Evolutionary conservation across 768 basidiomycete species (phyloP).

Genomic region (Pleurotus citrinopileatus): DNA sequence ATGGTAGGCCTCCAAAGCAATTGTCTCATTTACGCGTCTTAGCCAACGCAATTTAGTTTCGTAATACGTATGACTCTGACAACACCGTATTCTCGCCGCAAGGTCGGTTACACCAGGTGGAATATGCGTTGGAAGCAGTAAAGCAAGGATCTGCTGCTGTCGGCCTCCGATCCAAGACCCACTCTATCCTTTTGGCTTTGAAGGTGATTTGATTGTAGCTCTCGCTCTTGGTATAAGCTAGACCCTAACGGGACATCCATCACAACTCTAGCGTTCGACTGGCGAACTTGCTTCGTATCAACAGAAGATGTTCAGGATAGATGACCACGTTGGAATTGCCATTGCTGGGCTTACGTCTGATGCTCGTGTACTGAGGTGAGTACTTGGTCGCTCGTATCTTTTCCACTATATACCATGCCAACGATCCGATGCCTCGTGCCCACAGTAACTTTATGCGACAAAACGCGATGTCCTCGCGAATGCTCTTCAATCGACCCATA

Average conservation of each 20-base stretch:
- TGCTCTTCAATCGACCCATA: slow-evolving; percentile 93
- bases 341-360: slow-evolving; percentile 99
- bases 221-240: neutral
- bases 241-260: neutral
- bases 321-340: slow-evolving; percentile 98
- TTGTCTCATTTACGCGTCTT: slow-evolving; percentile 11
- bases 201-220: slow-evolving; percentile 69
- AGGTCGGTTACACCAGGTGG: slow-evolving; percentile 95
- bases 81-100: slow-evolving; percentile 97
- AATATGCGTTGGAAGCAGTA: slow-evolving; percentile 98
- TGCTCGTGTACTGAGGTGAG: slow-evolving; percentile 92
- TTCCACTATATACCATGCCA: neutral
- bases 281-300: slow-evolving; percentile 99
- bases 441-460: slow-evolving; percentile 98
- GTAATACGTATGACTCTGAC: slow-evolving; percentile 98
- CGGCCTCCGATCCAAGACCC: slow-evolving; percentile 92
- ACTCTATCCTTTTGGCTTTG: slow-evolving; percentile 86
- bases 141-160: slow-evolving; percentile 99
- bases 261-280: slow-evolving; percentile 76
- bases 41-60: slow-evolving; percentile 52
- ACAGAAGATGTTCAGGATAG: slow-evolving; percentile 99
- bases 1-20: slow-evolving; percentile 29
- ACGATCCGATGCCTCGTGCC: neutral
- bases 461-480: slow-evolving; percentile 92
- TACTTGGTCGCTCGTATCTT: slow-evolving; percentile 5